Conservation (phyloP, 176 grass and related monocot species). For the Phragmites australis region DNA sequence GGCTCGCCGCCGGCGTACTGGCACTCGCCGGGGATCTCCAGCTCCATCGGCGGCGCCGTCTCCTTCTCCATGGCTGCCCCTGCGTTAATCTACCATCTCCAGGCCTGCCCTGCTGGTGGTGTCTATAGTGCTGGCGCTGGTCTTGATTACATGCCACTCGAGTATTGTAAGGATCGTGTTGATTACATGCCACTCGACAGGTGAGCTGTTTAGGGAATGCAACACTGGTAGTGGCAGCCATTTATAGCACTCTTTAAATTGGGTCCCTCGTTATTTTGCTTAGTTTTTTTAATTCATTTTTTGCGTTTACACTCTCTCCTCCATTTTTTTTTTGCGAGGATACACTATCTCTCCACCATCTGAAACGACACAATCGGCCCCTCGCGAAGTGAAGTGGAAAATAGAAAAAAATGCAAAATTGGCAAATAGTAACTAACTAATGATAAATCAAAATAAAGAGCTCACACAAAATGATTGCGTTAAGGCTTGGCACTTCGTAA, state of each 20-base stretch:
- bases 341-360: background rate
- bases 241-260: background rate
- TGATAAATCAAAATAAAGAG: too few relatives aligned
- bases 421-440: too few relatives aligned
- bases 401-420: too few relatives aligned
- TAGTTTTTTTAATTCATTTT: background rate
- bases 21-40: conserved; percentile 62
- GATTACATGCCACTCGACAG: background rate
- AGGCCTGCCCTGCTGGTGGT: background rate
- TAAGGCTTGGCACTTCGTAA: too few relatives aligned
- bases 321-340: too few relatives aligned
- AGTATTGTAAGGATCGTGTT: background rate
- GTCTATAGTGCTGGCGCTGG: background rate
- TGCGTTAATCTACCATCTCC: background rate
- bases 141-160: background rate
- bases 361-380: background rate
- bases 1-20: conserved; percentile 40
- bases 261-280: background rate
- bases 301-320: too few relatives aligned
- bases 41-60: background rate
- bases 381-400: background rate
- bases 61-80: background rate
- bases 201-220: background rate
- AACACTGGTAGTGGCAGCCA: background rate
- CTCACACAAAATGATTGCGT: too few relatives aligned